Evolutionary conservation across 441 rosid genomes (phyloP), one percentile per base, ranked within the genome.

Genomic region (Melastoma candidum): DNA sequence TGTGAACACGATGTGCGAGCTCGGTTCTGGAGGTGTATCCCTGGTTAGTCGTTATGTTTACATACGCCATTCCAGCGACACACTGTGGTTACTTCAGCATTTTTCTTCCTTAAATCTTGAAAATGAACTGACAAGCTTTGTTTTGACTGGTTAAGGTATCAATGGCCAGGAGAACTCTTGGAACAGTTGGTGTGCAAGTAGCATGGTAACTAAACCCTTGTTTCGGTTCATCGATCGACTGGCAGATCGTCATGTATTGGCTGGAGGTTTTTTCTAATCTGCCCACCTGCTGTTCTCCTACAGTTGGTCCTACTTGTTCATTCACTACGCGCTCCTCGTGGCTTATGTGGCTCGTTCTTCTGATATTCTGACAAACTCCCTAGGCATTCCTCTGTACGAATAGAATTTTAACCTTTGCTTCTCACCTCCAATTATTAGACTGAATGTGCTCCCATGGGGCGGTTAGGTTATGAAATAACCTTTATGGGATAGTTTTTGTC

Each of bases 291-390:
- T 47, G 54, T 26, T 14, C 62, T 74, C 59, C 70, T 74, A 88
- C 87, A 92, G 95, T 63, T 92, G 95, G 98, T 75, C 95, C 6
- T 92, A 83, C 74, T 72, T 90, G 65, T 83, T 85, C 63, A 85
- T 90, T 63, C 98, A 90, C 63, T 90, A 80, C 32, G 81, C 96
- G 41, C 84, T 90, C 76, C 95, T 90, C 3, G 77, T 90, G 46
- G 95, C 96, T 53, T 90, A 90, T 61, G 79, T 90, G 64, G 96
- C 95, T 68, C 95, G 96, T 58, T 87, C 98, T 70, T 90, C 98
- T 57, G 93, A 83, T 66, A 90, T 87, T 56, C 65, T 90, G 71
- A 75, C 87, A 22, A 76, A 71, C 60, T 77, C 73, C 71, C 85
- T 87, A 12, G 81, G 95, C 72, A 77, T 82, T 67, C 96, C 96